Base-by-base conservation (phyloP, 164 flowering plant genomes). In the Magnolia sinica region DNA sequence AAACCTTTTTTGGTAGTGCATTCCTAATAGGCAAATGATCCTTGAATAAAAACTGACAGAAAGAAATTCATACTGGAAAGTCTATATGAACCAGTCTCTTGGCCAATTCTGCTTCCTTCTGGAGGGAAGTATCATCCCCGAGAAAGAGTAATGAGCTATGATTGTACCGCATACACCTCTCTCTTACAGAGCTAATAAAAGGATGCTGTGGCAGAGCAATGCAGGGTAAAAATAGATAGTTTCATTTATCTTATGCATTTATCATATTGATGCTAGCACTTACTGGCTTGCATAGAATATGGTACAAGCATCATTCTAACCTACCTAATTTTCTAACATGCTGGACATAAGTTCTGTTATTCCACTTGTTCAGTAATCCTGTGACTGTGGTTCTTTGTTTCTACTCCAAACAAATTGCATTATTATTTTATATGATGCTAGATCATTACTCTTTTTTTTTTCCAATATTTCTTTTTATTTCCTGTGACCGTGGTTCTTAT, bases 41-140 rank as follows among this genome's bases (percentile, higher is more conserved):
- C 37, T 31, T 31, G 37, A 31, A 31, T 31, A 31, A 31, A 31
- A 31, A 31, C 37, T 31, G 37, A 31, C 37, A 31, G 37, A 31
- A 31, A 31, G 37, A 31, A 31, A 31, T 31, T 31, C 37, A 31
- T 31, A 31, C 37, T 64, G 8, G 20, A 3, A 52, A 70, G 27
- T 22, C 11, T 20, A 58, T 29, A 77, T 84, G 50, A 87, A 96
- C 99, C 97, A 91, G 81, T 85, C 81, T 90, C 78, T 92, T 96
- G 10, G 97, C 89, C 85, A 94, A 78, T 76, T 96, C 97, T 58
- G 92, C 87, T 81, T 94, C 95, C 87, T 92, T 96, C 74, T 88
- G 90, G 71, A 87, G 87, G 68, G 97, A 84, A 51, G 91, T 90
- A 50, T 96, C 99, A 80, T 91, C 97, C 65, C 93, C 98, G 78